Evolutionary conservation across 2,329 filamentous ascomycete species (phyloP).

Genomic region (Fusarium beomiforme): DNA sequence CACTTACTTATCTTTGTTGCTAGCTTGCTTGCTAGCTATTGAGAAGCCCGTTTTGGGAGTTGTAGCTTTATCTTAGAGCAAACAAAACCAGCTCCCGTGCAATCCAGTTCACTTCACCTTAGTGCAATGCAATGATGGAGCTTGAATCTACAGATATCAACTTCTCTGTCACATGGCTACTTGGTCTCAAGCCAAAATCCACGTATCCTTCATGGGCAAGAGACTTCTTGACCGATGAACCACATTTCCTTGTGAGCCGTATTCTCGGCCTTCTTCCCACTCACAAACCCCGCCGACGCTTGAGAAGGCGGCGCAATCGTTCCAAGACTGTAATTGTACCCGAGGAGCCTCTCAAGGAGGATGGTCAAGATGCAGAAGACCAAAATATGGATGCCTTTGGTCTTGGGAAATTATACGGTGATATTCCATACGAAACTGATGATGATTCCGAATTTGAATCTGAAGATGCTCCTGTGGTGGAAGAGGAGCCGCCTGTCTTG

Average conservation of each 20-base stretch:
- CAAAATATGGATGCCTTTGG: constrained; percentile 30
- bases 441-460: constrained; percentile 36
- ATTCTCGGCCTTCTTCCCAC: constrained; percentile 42
- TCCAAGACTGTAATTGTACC: constrained; percentile 22
- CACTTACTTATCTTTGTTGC: constrained; percentile 9
- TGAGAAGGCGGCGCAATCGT: constrained; percentile 36
- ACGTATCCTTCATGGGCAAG: constrained; percentile 40
- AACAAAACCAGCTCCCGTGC: constrained; percentile 16
- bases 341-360: constrained; percentile 9
- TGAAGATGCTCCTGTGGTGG: constrained; percentile 24
- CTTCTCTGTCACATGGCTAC: constrained; percentile 45
- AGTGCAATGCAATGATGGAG: constrained; percentile 39
- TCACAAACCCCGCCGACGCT: constrained; percentile 28
- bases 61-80: constrained; percentile 36
- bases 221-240: constrained; percentile 41
- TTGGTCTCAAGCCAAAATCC: constrained; percentile 42
- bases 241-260: constrained; percentile 44
- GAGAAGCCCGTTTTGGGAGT: constrained; percentile 20
- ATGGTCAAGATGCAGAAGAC: constrained; percentile 20
- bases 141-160: constrained; percentile 41
- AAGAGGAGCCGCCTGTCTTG: constrained; percentile 37
- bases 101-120: neutral
- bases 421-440: constrained; percentile 33
- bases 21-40: constrained; percentile 18
- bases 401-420: constrained; percentile 39